Base-by-base conservation (phyloP, 2,329 filamentous ascomycete species). In the Aspergillus transmontanensis region DNA sequence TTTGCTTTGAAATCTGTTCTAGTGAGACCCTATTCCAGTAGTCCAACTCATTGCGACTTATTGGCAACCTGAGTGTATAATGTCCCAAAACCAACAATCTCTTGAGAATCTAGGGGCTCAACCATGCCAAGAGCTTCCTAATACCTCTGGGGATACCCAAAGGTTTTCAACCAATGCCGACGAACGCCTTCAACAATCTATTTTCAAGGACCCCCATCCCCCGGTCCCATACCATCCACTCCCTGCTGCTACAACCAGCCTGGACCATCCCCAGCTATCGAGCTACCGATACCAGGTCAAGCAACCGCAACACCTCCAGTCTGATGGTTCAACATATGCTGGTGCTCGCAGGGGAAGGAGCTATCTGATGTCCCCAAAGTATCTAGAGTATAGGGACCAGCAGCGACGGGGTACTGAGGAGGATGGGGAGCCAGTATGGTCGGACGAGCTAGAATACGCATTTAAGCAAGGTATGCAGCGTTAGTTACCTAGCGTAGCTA, bases 391-490 rank as follows among this genome's bases (percentile, higher is more conserved):
- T 65, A 72, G 79, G 54, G 72, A 73, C 58, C 76, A 78, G 36
- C 80, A 79, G 65, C 75, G 77, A 54, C 75, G 78, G 54, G 77
- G 80, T 60, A 78, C 76, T 63, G 78, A 77, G 23, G 78, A 80
- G 62, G 77, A 80, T 70, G 77, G 76, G 11, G 79, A 80, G 62
- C 73, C 77, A 34, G 78, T 80, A 28, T 83, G 81, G 81, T 78
- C 80, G 28, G 79, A 82, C 67, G 72, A 76, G 59, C 70, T 82
- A 54, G 81, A 83, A 65, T 78, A 81, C 69, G 79, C 81, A 36
- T 82, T 83, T 66, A 80, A 82, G 66, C 77, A 81, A 69, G 81
- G 81, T 82, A 66, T 71, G 70, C 14, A 23, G 32, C 4, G 6
- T 11, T 21, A 9, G 30, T 50, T 6, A n/a, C 43, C 60, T 26